phyloP scores from a whole-genome alignment of 345 rosid genomes.

The Capsella bursapastoris region DNA sequence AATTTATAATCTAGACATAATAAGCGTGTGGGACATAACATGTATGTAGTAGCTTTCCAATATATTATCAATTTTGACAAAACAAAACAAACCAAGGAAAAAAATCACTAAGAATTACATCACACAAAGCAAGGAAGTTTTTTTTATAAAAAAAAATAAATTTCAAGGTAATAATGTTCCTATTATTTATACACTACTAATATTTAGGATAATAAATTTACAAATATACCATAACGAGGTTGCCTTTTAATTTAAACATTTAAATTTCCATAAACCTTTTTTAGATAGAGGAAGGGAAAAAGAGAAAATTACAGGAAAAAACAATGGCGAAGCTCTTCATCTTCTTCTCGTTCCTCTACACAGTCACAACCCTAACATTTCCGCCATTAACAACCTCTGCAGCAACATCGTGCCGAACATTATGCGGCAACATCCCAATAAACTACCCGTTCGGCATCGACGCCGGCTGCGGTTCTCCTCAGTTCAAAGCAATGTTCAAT shows the following conservation, averaged over 20 bases:
- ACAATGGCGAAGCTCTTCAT: constrained; percentile 30
- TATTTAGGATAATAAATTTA: too few species aligned
- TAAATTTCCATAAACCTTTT: not conserved
- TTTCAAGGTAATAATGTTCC: not conserved
- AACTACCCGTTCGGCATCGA: constrained; percentile 85
- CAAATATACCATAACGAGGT: too few species aligned
- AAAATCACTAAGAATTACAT: not conserved
- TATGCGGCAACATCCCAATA: constrained; percentile 69
- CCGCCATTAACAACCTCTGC: constrained; percentile 23
- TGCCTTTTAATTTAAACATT: too few species aligned
- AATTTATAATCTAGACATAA: too few species aligned
- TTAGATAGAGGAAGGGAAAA: not conserved
- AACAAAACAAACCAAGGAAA: not conserved
- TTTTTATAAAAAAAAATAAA: too few species aligned
- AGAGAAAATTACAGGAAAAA: not conserved
- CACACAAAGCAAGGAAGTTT: not conserved
- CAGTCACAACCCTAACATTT: constrained; percentile 28
- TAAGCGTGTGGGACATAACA: too few species aligned
- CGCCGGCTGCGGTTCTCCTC: constrained; percentile 90
- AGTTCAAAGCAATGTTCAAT: constrained; percentile 69
- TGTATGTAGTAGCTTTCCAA: too few species aligned
- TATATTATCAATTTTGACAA: not conserved
- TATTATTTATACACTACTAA: too few species aligned
- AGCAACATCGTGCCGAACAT: constrained; percentile 55
- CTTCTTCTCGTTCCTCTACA: constrained; percentile 34